These are phyloP conservation scores for Botrytis porri DNA, from an alignment of 2,329 filamentous ascomycete species.

Conservation along the genomic window DNA sequence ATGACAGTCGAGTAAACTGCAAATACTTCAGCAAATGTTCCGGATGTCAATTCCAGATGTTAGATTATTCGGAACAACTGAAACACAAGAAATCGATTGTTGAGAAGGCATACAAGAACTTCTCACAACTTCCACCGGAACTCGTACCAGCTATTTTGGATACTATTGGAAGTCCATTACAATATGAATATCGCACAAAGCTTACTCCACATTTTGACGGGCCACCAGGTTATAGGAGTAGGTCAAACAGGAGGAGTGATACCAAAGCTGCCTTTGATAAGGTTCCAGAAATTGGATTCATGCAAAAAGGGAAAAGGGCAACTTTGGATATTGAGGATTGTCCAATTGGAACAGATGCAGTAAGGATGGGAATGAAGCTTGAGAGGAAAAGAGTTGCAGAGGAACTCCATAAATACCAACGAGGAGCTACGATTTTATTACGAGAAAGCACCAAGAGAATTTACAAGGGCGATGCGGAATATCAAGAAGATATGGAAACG, in stretches of 20 bases:
- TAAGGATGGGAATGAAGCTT: constrained; percentile 72
- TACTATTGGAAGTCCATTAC: constrained; percentile 84
- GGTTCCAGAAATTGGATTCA: constrained; percentile 84
- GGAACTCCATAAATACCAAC: constrained; percentile 69
- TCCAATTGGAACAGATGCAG: constrained; percentile 85
- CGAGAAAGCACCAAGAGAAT: constrained; percentile 78
- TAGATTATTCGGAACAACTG: constrained; percentile 83
- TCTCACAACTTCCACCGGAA: constrained; percentile 75
- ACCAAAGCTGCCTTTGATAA: constrained; percentile 56
- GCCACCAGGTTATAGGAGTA: constrained; percentile 54
- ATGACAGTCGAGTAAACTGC: constrained; percentile 75
- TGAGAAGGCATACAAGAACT: constrained; percentile 88
- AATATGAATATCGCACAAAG: constrained; percentile 95
- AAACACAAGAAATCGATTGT: constrained; percentile 80
- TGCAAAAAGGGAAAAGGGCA: constrained; percentile 73
- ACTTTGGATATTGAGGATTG: constrained; percentile 97
- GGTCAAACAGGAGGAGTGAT: constrained; percentile 48
- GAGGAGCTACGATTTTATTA: constrained; percentile 83
- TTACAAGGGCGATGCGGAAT: constrained; percentile 43
- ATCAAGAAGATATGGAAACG: constrained; percentile 33
- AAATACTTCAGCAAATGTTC: constrained; percentile 84
- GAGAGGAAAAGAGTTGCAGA: constrained; percentile 74
- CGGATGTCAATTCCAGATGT: constrained; percentile 97
- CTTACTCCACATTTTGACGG: constrained; percentile 94
- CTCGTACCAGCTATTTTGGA: constrained; percentile 73